These are phyloP conservation scores for Phalaenopsis equestris DNA, from an alignment of 106 monocot genomes.

Conservation along the genomic window DNA sequence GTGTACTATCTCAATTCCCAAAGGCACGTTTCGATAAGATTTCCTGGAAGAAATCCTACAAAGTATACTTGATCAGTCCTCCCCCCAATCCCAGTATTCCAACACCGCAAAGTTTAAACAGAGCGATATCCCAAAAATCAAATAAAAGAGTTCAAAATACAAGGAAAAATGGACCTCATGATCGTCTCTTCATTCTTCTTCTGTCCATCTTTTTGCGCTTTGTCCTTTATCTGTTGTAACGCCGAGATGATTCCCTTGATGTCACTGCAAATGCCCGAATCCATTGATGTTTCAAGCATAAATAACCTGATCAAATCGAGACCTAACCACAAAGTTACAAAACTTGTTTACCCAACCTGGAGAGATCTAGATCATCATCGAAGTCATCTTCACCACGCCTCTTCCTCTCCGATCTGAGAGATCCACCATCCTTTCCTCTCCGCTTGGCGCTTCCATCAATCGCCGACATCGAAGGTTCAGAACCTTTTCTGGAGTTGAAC, in stretches of 20 bases:
- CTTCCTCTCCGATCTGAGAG: conserved; percentile 36
- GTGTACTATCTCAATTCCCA: not conserved
- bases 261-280: conserved; percentile 33
- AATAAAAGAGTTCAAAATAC: not conserved
- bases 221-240: conserved; percentile 68
- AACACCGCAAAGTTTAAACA: not conserved
- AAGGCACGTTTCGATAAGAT: not conserved
- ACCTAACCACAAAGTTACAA: not conserved
- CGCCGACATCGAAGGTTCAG: conserved; percentile 14
- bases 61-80: not conserved
- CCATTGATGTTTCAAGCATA: not conserved
- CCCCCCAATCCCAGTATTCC: not conserved
- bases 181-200: conserved; percentile 72
- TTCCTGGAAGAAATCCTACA: not conserved
- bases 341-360: conserved; percentile 21
- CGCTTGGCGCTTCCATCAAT: conserved; percentile 31
- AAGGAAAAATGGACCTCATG: conserved; percentile 29
- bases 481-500: not conserved
- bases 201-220: conserved; percentile 72
- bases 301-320: not conserved
- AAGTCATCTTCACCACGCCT: conserved; percentile 14
- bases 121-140: not conserved
- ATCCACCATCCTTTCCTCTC: conserved; percentile 21
- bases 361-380: conserved; percentile 51
- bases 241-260: conserved; percentile 66